Evolutionary conservation across 768 basidiomycete species (phyloP), one percentile per base, ranked within the genome.

Genomic region (Psilocybe cyanescens): DNA sequence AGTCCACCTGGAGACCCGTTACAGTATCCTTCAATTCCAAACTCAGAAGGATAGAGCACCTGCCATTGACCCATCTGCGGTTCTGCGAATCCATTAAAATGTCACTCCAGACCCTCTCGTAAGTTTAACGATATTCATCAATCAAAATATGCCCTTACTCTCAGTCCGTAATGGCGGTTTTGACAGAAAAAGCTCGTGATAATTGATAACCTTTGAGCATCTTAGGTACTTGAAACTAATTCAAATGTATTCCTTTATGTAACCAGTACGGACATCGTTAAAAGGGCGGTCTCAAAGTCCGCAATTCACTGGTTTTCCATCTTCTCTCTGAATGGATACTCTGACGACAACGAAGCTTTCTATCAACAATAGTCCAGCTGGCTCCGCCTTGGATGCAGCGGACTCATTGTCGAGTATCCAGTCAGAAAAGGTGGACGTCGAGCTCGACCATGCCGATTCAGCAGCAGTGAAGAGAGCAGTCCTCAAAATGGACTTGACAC

Each of bases 401-500:
- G 41, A 44, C 5, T 44, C 41, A 12, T 44, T n/a, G 41, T 44
- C 41, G 14, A 44, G 8, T 12, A n/a, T 44, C 41, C 46, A 59
- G 45, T 37, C 52, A 5, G 51, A 59, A 7, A 45, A 46, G 19
- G 58, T 46, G 17, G 44, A 54, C 8, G 51, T 53, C 33, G 31
- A 46, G 17, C 33, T 54, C 58, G 58, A 59, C 31, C 16, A 17
- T 24, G 51, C 30, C 17, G 54, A 55, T 30, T 30, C 50, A 33
- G 58, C 37, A 35, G 58, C 48, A 4, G 59, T 60, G n/a, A 55
- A 48, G 47, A 60, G 64, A 28, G 73, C 73, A 24, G 67, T 70
- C 12, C 64, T 67, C 29, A 74, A 68, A 61, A 56, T 78, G 35
- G 76, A 78, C 61, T 67, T 65, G 37, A 66, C 67, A 8, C 61